Percentiles rank a stretch among this genome's conserved stretches.
phyloP scores from a whole-genome alignment of 2,329 filamentous ascomycete species.

The Neonectria faginata region DNA sequence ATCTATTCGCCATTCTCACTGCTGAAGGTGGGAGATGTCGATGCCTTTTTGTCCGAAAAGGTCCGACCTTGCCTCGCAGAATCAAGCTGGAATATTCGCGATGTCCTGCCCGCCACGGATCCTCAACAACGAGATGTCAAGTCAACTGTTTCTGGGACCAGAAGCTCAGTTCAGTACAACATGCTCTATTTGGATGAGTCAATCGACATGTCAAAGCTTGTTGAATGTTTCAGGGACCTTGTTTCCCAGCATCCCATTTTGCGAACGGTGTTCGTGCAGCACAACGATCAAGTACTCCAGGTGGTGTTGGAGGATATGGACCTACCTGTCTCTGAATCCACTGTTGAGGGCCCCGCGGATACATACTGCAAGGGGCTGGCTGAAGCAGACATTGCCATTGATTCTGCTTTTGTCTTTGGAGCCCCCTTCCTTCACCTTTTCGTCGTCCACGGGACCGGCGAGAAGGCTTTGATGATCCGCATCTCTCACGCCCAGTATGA shows the following conservation, averaged over 20 bases:
- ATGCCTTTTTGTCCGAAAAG: conserved; percentile 31
- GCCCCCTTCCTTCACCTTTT: conserved; percentile 38
- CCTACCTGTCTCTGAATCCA: conserved; percentile 32
- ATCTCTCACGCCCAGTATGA: conserved; percentile 65
- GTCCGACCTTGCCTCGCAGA: conserved; percentile 36
- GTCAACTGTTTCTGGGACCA: conserved; percentile 35
- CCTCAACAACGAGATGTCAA: conserved; percentile 40
- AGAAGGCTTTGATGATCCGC: conserved; percentile 43
- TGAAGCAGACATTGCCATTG: conserved; percentile 25
- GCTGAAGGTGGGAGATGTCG: conserved; percentile 29
- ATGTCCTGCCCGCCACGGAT: conserved; percentile 39
- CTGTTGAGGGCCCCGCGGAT: conserved; percentile 27
- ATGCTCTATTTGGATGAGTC: conserved; percentile 45
- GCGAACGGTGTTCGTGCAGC: conserved; percentile 44
- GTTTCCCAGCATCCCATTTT: conserved; percentile 41
- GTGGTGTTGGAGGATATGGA: conserved; percentile 39
- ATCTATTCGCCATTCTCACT: conserved; percentile 41
- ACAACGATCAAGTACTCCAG: conserved; percentile 30
- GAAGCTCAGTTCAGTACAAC: conserved; percentile 46
- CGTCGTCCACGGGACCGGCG: conserved; percentile 29
- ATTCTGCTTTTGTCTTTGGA: conserved; percentile 30
- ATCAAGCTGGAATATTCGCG: conserved; percentile 37
- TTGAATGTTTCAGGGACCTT: conserved; percentile 40
- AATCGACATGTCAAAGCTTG: conserved; percentile 33
- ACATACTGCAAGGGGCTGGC: conserved; percentile 35